Base-by-base conservation (phyloP, 805 yeast genomes). In the Wickerhamomyces xylosicus region DNA sequence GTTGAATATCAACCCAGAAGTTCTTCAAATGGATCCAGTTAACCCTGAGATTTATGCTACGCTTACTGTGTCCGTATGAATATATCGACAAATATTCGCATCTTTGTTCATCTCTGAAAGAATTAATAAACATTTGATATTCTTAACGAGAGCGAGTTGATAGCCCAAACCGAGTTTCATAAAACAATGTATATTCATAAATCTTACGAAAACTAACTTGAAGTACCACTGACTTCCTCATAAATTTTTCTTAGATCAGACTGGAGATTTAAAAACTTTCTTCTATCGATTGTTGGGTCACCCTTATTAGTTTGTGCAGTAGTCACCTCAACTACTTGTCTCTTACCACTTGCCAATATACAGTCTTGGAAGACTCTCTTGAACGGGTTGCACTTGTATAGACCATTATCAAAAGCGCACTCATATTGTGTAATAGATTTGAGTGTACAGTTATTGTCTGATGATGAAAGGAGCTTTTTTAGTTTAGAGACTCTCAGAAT, bases 331-430 rank as follows among this genome's bases (percentile, higher is more conserved):
- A 64, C 47, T 33, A 57, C 29, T 16, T 38, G 41, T 48, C 60
- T 33, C 41, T 43, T 18, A 42, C 49, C 36, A 43, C 44, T 48
- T 18, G 44, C 45, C 41, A 60, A 56, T 11, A 54, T 37, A 49
- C 77, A 71, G 41, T 69, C 59, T 19, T 64, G 54, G 53, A 71
- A 71, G 2, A 71, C 37, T 19, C 77, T 47, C 40, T 62, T 70
- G 54, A 72, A 72, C 2, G 78, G 77, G 3, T 61, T 47, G 49
- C 78, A 72, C 8, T 60, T 53, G 31, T 67, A 59, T 18, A 61
- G 52, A n/a, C 58, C 57, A 2, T 67, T 69, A 38, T 63, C 62
- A 43, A 61, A 66, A 6, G 70, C 59, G 47, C 78, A 72, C 42
- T 70, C 71, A 48, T 59, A 59, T 48, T 72, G 78, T 0, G 64